A percentile compares a stretch with the other conserved stretches of the same genome.
Evolutionary conservation across 495 filamentous ascomycete species (phyloP).

Genomic region (Penicillium alfredii): DNA sequence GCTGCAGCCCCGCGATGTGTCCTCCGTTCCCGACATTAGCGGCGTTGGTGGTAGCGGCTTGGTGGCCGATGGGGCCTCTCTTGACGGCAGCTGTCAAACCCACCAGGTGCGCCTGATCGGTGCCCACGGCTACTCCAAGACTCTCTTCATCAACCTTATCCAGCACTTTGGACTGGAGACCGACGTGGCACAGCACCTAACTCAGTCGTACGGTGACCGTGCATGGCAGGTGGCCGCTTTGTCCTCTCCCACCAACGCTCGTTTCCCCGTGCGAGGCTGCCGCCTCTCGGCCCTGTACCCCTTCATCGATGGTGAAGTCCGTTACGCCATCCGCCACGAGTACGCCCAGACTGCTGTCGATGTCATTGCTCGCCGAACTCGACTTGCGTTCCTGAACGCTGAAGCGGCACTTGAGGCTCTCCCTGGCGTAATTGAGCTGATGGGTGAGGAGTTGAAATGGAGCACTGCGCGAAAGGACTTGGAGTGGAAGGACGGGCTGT

Average conservation of each 20-base stretch:
- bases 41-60: constrained; percentile 61
- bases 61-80: constrained; percentile 64
- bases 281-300: constrained; percentile 81
- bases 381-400: constrained; percentile 90
- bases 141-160: constrained; percentile 96
- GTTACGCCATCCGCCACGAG: constrained; percentile 85
- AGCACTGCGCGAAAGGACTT: constrained; percentile 62
- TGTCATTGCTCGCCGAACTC: constrained; percentile 79
- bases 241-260: constrained; percentile 69
- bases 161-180: constrained; percentile 96
- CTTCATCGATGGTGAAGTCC: constrained; percentile 93
- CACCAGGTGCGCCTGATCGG: constrained; percentile 85
- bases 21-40: constrained; percentile 62
- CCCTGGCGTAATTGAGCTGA: constrained; percentile 84
- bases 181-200: constrained; percentile 88
- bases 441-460: constrained; percentile 87
- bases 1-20: constrained; percentile 55
- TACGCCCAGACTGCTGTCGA: constrained; percentile 94
- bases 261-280: constrained; percentile 84
- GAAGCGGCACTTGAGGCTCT: constrained; percentile 91
- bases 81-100: constrained; percentile 86
- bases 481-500: constrained; percentile 80
- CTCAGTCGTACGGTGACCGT: constrained; percentile 85
- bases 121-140: constrained; percentile 91
- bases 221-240: constrained; percentile 92